Conservation (phyloP, 805 yeast genomes). For the Saturnispora zaruensis region DNA sequence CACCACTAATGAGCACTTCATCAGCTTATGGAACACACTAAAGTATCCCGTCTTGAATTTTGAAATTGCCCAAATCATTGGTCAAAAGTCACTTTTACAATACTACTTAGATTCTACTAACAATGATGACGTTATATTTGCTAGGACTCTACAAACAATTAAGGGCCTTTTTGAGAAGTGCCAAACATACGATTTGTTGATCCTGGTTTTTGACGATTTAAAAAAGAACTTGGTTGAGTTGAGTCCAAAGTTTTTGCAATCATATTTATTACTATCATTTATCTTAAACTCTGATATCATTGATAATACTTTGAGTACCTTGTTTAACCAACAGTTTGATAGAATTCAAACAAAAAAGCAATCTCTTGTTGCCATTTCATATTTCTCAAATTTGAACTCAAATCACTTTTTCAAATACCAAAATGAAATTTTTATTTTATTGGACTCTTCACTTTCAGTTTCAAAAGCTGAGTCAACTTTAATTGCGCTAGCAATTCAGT, state of each 20-base stretch:
- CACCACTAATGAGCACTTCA: slow-evolving; percentile 53
- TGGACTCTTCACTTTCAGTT: slow-evolving; percentile 62
- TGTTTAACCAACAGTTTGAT: slow-evolving; percentile 24
- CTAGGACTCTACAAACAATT: slow-evolving; percentile 38
- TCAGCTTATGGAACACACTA: slow-evolving; percentile 74
- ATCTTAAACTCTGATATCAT: slow-evolving; percentile 39
- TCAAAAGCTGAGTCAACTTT: slow-evolving; percentile 63
- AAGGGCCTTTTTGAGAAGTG: slow-evolving; percentile 33
- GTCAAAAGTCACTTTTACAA: slow-evolving; percentile 19
- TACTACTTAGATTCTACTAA: slow-evolving; percentile 27
- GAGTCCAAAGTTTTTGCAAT: slow-evolving; percentile 50
- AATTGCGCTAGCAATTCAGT: slow-evolving; percentile 56
- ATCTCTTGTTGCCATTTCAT: slow-evolving; percentile 11
- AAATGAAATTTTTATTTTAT: slow-evolving; percentile 57
- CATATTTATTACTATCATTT: slow-evolving; percentile 50
- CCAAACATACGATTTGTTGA: slow-evolving; percentile 15
- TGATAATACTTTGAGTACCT: slow-evolving; percentile 36
- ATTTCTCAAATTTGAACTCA: slow-evolving; percentile 25
- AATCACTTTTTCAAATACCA: slow-evolving; percentile 39
- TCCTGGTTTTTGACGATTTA: slow-evolving; percentile 39
- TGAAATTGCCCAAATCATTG: slow-evolving; percentile 34
- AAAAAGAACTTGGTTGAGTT: slow-evolving; percentile 22
- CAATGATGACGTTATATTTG: slow-evolving; percentile 29
- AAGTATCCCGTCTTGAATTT: slow-evolving; percentile 85
- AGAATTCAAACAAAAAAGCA: slow-evolving; percentile 8